Conservation (phyloP, 768 basidiomycete species). For the Dioszegia crocea region DNA sequence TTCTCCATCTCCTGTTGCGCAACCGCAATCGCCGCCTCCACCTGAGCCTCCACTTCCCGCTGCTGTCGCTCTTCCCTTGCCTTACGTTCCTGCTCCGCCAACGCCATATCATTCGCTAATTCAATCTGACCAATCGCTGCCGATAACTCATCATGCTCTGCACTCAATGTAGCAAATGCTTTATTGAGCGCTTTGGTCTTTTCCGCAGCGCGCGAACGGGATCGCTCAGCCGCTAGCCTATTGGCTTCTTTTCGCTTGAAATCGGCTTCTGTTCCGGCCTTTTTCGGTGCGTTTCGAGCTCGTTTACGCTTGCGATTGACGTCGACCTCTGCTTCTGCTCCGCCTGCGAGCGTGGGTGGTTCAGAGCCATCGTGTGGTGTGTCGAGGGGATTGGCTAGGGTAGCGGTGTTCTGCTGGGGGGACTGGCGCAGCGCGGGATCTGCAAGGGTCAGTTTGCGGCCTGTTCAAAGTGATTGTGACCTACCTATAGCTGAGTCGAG, state of each 20-base stretch:
- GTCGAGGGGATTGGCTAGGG: too few relatives aligned
- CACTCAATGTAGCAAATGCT: slow-evolving; percentile 21
- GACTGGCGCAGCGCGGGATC: too few relatives aligned
- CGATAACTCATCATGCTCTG: slow-evolving; percentile 29
- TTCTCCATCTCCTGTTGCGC: background rate
- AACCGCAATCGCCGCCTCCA: slow-evolving; percentile 1
- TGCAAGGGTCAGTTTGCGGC: too few relatives aligned
- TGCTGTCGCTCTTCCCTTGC: background rate
- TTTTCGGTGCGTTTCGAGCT: background rate
- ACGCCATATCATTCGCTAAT: slow-evolving; percentile 22
- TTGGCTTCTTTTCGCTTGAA: slow-evolving; percentile 46
- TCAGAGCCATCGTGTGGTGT: background rate
- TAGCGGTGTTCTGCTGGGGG: too few relatives aligned
- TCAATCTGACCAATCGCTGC: background rate
- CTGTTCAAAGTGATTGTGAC: too few relatives aligned
- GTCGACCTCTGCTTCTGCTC: background rate
- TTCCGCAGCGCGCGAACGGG: slow-evolving; percentile 29
- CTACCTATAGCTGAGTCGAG: too few relatives aligned
- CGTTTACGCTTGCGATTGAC: background rate
- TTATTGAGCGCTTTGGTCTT: slow-evolving; percentile 29
- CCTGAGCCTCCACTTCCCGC: slow-evolving; percentile 7
- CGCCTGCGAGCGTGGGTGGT: too few relatives aligned
- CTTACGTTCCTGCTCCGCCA: slow-evolving; percentile 16
- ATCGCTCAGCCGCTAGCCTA: slow-evolving; percentile 45
- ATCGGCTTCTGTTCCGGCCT: slow-evolving; percentile 28